Conservation (phyloP, 768 basidiomycete genomes). For the Boletus eberwhitei region DNA sequence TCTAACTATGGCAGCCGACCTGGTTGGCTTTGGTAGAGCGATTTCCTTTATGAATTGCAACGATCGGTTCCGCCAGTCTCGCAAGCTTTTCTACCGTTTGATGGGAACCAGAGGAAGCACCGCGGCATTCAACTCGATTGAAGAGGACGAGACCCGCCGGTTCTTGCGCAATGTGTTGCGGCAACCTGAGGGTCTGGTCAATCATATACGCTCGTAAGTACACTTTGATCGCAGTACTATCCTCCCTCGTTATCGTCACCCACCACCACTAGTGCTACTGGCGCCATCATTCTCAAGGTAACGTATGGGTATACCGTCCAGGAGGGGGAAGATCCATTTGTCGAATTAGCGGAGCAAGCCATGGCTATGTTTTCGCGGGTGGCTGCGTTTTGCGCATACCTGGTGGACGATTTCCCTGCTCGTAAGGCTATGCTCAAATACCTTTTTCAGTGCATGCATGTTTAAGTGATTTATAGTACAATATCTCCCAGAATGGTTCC, state of each 20-base stretch:
- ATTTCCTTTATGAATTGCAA: constrained; percentile 7
- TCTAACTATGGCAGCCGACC: constrained; percentile 18
- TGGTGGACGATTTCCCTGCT: constrained; percentile 23
- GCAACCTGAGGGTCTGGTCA: constrained; percentile 9
- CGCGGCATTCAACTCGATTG: constrained; percentile 11
- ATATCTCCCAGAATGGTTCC: constrained; percentile 35
- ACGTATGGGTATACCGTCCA: constrained; percentile 40
- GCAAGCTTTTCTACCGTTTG: constrained; percentile 9
- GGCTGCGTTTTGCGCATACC: constrained; percentile 7
- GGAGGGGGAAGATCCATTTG: constrained; percentile 35
- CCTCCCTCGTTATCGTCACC: not conserved
- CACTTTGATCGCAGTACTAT: not conserved
- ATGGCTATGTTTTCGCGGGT: constrained; percentile 14
- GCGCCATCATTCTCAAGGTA: constrained; percentile 35
- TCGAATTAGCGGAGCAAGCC: constrained; percentile 27
- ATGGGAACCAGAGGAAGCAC: constrained; percentile 13
- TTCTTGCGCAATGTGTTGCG: constrained; percentile 18
- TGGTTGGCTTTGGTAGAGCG: constrained; percentile 15
- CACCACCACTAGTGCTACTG: constrained; percentile 4
- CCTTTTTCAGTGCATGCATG: not conserved
- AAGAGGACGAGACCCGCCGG: constrained; percentile 16
- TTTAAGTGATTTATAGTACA: constrained; percentile 19
- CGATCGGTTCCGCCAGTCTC: constrained; percentile 15
- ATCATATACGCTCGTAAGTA: constrained; percentile 25
- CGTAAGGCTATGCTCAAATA: constrained; percentile 3